Percentiles rank a stretch among this genome's conserved stretches.
Evolutionary conservation across 148 eudicot species (phyloP).

Genomic region (Vaccinium darrowii): DNA sequence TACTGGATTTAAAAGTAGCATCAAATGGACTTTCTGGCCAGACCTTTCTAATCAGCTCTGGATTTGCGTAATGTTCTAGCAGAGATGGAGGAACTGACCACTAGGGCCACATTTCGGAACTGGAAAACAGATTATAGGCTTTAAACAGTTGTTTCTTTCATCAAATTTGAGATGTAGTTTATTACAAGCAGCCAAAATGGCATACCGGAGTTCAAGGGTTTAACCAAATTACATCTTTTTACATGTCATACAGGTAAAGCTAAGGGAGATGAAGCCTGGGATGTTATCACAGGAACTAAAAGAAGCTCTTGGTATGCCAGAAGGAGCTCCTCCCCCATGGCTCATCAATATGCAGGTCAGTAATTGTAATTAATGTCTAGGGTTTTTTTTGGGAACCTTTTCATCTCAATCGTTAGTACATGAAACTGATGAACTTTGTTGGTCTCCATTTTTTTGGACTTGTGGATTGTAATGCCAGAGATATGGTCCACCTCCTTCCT

Average conservation of each 20-base stretch:
- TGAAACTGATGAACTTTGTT: not conserved
- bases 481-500: conserved; percentile 98
- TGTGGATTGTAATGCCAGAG: conserved; percentile 39
- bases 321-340: conserved; percentile 99
- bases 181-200: not conserved
- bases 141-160: not conserved
- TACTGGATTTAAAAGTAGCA: not conserved
- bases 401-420: not conserved
- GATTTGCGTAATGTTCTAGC: not conserved
- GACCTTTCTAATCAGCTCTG: not conserved
- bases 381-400: not conserved
- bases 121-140: not conserved
- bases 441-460: conserved; percentile 3
- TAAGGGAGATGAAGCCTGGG: conserved; percentile 97
- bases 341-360: conserved; percentile 98
- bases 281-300: conserved; percentile 80
- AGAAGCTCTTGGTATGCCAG: conserved; percentile 99
- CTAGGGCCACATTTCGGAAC: not conserved
- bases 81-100: not conserved
- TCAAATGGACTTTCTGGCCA: not conserved
- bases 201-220: not conserved
- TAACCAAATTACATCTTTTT: not conserved
- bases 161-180: not conserved
- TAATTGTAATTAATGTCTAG: too few relatives aligned
- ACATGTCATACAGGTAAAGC: conserved; percentile 65